Evolutionary conservation across 1,139 yeast species (phyloP).

Genomic region (Dujonia santamariae): DNA sequence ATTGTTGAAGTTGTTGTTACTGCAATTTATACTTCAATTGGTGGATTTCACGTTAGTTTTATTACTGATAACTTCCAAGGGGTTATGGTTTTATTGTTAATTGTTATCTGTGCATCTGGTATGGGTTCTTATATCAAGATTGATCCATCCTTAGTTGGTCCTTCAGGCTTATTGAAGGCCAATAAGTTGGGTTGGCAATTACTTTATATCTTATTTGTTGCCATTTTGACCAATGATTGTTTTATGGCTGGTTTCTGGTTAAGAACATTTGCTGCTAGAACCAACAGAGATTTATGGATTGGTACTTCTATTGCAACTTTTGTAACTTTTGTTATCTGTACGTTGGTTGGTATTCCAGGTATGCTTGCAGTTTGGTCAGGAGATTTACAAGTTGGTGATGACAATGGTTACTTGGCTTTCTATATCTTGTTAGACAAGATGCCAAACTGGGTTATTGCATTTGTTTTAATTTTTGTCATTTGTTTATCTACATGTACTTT

Average conservation of each 20-base stretch:
- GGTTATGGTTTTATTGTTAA: constrained; percentile 60
- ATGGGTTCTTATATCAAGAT: constrained; percentile 77
- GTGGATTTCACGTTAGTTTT: constrained; percentile 89
- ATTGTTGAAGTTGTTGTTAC: constrained; percentile 88
- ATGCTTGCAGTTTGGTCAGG: constrained; percentile 91
- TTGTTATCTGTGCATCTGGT: constrained; percentile 73
- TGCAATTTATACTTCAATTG: constrained; percentile 80
- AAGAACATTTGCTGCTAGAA: constrained; percentile 83
- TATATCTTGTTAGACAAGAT: constrained; percentile 65
- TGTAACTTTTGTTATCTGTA: constrained; percentile 58
- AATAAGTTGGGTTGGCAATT: constrained; percentile 86
- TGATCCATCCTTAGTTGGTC: constrained; percentile 59
- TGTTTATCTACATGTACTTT: constrained; percentile 82
- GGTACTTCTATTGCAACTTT: constrained; percentile 76
- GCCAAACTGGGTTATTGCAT: constrained; percentile 88
- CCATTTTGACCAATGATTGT: constrained; percentile 85
- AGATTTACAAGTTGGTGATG: constrained; percentile 57
- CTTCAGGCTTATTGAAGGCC: constrained; percentile 61
- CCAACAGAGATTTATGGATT: constrained; percentile 70
- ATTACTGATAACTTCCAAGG: constrained; percentile 88
- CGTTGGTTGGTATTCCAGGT: constrained; percentile 80
- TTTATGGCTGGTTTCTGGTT: constrained; percentile 94
- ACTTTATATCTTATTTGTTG: constrained; percentile 77
- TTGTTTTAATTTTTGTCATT: constrained; percentile 71
- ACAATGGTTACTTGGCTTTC: constrained; percentile 62